Percentiles rank a stretch among this genome's conserved stretches.
These are phyloP conservation scores for Microdochium trichocladiopsis DNA, from an alignment of 2,329 filamentous ascomycete species.

Conservation along the genomic window DNA sequence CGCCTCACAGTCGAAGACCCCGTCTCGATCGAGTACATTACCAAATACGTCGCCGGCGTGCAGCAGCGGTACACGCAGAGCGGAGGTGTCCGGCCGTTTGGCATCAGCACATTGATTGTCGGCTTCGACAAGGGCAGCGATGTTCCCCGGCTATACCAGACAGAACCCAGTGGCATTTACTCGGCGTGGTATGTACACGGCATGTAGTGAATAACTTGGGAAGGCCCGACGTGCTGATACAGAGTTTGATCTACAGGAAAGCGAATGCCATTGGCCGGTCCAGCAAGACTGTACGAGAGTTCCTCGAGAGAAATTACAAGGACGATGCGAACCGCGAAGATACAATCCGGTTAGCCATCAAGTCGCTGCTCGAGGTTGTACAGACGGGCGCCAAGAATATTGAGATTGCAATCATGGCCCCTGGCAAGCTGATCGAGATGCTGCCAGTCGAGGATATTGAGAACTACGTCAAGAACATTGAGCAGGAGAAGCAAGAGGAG, in stretches of 20 bases:
- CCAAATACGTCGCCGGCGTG: conserved; percentile 95
- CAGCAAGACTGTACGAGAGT: conserved; percentile 98
- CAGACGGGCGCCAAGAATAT: conserved; percentile 99
- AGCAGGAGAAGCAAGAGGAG: conserved; percentile 99
- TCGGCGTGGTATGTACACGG: conserved; percentile 76
- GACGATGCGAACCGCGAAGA: conserved; percentile 94
- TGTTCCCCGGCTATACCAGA: conserved; percentile 89
- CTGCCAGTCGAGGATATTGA: conserved; percentile 94
- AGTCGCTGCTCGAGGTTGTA: conserved; percentile 94
- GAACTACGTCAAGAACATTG: conserved; percentile 95
- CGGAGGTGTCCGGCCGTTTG: conserved; percentile 96
- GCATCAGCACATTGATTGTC: conserved; percentile 95
- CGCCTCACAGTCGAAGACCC: conserved; percentile 95
- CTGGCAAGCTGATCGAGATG: conserved; percentile 86
- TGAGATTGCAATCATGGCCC: conserved; percentile 96
- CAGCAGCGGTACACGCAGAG: conserved; percentile 99
- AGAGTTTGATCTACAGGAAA: conserved; percentile 60
- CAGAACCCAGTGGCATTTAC: conserved; percentile 98
- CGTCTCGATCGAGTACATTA: conserved; percentile 97
- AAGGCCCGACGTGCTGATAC: not conserved
- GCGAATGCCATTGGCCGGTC: conserved; percentile 97
- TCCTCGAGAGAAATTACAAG: conserved; percentile 98
- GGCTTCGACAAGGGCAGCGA: conserved; percentile 95
- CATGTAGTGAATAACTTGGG: conserved; percentile 5
- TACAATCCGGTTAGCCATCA: conserved; percentile 95